phyloP scores from a whole-genome alignment of 2,329 filamentous ascomycete species.

The Botrytis medusae region DNA sequence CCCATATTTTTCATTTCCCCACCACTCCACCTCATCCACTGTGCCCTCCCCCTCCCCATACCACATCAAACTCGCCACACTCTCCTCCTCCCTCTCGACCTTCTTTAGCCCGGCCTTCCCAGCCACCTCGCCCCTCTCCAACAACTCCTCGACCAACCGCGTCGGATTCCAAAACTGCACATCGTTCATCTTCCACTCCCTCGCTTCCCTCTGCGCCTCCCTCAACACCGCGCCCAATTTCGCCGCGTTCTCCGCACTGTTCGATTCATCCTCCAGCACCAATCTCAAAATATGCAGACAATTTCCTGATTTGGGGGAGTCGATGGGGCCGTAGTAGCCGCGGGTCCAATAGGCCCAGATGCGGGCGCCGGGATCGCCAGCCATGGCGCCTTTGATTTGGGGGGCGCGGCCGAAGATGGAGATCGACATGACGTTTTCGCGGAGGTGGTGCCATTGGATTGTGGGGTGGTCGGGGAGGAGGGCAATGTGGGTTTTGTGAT shows the following conservation, averaged over 20 bases:
- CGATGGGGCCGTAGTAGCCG: conserved; percentile 59
- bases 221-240: conserved; percentile 63
- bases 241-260: conserved; percentile 47
- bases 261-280: conserved; percentile 57
- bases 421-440: conserved; percentile 75
- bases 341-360: conserved; percentile 75
- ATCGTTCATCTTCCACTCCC: conserved; percentile 65
- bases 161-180: conserved; percentile 85
- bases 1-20: conserved; percentile 73
- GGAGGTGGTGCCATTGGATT: conserved; percentile 74
- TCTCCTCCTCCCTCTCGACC: conserved; percentile 61
- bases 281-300: conserved; percentile 68
- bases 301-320: conserved; percentile 52
- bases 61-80: conserved; percentile 72
- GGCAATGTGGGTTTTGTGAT: conserved; percentile 57
- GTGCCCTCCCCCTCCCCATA: conserved; percentile 55
- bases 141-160: conserved; percentile 49
- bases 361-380: conserved; percentile 50
- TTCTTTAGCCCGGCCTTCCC: conserved; percentile 36
- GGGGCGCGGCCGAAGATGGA: conserved; percentile 58
- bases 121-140: conserved; percentile 51
- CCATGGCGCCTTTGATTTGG: conserved; percentile 67
- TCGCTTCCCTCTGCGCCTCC: conserved; percentile 68
- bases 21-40: conserved; percentile 62
- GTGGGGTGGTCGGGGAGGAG: conserved; percentile 66